Conservation (phyloP, 2,329 filamentous ascomycete genomes). For the Neofusicoccum laricinum region DNA sequence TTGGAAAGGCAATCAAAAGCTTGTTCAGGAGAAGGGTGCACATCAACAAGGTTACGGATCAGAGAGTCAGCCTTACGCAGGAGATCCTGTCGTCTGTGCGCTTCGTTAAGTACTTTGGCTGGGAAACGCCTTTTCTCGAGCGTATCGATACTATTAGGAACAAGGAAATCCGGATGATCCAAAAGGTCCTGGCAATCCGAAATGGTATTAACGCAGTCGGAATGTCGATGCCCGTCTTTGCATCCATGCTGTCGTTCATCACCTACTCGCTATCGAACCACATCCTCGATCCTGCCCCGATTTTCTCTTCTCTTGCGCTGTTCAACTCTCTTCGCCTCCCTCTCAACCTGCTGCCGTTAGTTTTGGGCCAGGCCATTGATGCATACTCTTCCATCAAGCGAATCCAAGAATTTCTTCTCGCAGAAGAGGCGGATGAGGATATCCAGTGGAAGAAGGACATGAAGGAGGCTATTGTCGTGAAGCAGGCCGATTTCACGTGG, state of each 20-base stretch:
- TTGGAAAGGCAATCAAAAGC: constrained; percentile 73
- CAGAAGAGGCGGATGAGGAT: constrained; percentile 79
- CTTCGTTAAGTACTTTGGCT: constrained; percentile 96
- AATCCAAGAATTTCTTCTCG: constrained; percentile 82
- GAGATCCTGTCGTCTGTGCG: constrained; percentile 88
- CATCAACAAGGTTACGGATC: constrained; percentile 94
- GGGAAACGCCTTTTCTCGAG: constrained; percentile 83
- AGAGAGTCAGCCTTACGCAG: constrained; percentile 85
- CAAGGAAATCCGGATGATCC: constrained; percentile 79
- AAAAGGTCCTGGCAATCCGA: constrained; percentile 75
- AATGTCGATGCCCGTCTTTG: constrained; percentile 86
- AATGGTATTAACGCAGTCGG: constrained; percentile 83
- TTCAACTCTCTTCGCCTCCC: constrained; percentile 92
- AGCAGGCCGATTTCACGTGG: constrained; percentile 81
- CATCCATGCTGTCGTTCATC: constrained; percentile 93
- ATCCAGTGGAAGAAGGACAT: constrained; percentile 55
- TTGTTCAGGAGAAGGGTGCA: constrained; percentile 70
- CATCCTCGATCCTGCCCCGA: constrained; percentile 66
- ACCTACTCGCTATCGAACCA: constrained; percentile 67
- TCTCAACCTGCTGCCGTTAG: constrained; percentile 81
- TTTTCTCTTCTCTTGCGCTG: constrained; percentile 90
- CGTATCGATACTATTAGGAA: constrained; percentile 71
- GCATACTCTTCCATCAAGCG: constrained; percentile 80
- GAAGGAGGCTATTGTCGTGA: constrained; percentile 63
- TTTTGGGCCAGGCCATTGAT: constrained; percentile 86